phyloP scores from a whole-genome alignment of 2,329 filamentous ascomycete genomes.

The Fusarium annulatum region DNA sequence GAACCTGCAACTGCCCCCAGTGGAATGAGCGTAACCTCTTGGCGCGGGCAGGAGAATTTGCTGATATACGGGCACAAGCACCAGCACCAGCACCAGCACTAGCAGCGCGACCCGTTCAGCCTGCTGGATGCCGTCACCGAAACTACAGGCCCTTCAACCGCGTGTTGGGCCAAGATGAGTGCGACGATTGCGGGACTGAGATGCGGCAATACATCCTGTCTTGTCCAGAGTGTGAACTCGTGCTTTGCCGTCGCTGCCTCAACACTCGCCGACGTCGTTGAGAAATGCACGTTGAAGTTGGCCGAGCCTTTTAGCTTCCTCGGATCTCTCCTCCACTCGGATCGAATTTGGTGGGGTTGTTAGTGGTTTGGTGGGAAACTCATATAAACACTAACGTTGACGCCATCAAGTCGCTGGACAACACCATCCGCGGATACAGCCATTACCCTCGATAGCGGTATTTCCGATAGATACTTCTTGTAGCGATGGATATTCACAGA shows the following conservation, averaged over 20 bases:
- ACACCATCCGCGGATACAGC: conserved; percentile 19
- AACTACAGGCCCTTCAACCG: rapidly evolving
- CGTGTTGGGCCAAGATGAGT: rapidly evolving
- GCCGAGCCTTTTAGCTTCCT: neutral
- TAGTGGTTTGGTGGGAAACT: conserved; percentile 3
- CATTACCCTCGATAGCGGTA: neutral
- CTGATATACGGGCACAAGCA: neutral
- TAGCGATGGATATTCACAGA: rapidly evolving
- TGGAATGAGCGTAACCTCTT: neutral
- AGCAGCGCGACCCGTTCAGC: neutral
- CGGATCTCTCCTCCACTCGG: neutral
- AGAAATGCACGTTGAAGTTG: neutral
- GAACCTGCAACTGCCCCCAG: rapidly evolving
- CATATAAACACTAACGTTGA: conserved; percentile 29
- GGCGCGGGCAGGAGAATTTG: neutral
- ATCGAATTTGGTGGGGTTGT: neutral
- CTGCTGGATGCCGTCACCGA: neutral
- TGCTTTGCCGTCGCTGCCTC: neutral
- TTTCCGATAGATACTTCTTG: neutral
- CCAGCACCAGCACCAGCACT: too few species aligned
- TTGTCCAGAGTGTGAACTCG: rapidly evolving
- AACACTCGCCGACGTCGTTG: rapidly evolving
- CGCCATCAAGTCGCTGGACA: conserved; percentile 32
- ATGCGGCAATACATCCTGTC: rapidly evolving
- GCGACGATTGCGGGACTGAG: neutral